Conservation (phyloP, 805 yeast genomes). For the Clavispora vitiphila region DNA sequence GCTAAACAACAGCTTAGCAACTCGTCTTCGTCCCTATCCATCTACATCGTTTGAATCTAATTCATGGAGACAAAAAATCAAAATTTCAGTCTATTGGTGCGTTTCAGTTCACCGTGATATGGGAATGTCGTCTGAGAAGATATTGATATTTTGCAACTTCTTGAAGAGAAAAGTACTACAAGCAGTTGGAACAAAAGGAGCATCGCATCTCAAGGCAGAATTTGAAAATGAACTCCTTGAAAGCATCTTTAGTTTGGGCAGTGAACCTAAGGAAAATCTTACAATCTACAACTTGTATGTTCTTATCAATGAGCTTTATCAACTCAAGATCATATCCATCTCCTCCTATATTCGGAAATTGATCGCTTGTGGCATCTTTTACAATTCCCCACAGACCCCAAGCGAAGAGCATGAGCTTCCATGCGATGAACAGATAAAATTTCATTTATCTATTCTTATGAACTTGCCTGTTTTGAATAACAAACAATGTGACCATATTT, state of each 20-base stretch:
- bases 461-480: slow-evolving; percentile 54
- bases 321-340: slow-evolving; percentile 46
- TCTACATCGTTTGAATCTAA: slow-evolving; percentile 6
- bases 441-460: slow-evolving; percentile 53
- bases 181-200: slow-evolving; percentile 13
- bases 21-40: slow-evolving; percentile 20
- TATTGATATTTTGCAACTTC: slow-evolving; percentile 39
- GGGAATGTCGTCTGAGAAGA: slow-evolving; percentile 25
- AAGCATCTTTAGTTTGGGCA: slow-evolving; percentile 28
- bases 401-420: slow-evolving; percentile 4
- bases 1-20: slow-evolving; percentile 25
- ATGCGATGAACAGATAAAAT: slow-evolving; percentile 19
- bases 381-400: slow-evolving; percentile 40
- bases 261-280: slow-evolving; percentile 8
- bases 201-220: slow-evolving; percentile 35
- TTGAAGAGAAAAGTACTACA: slow-evolving; percentile 37
- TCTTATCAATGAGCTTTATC: slow-evolving; percentile 49
- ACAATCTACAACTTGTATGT: slow-evolving; percentile 31
- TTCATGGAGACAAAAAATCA: slow-evolving; percentile 33
- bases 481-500: slow-evolving; percentile 51
- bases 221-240: slow-evolving; percentile 40
- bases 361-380: slow-evolving; percentile 82
- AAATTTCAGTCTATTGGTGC: slow-evolving; percentile 36
- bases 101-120: slow-evolving; percentile 33
- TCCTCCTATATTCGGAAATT: slow-evolving; percentile 72